Evolutionary conservation across 768 basidiomycete species (phyloP).

Genomic region (Leucocoprinus sp.): DNA sequence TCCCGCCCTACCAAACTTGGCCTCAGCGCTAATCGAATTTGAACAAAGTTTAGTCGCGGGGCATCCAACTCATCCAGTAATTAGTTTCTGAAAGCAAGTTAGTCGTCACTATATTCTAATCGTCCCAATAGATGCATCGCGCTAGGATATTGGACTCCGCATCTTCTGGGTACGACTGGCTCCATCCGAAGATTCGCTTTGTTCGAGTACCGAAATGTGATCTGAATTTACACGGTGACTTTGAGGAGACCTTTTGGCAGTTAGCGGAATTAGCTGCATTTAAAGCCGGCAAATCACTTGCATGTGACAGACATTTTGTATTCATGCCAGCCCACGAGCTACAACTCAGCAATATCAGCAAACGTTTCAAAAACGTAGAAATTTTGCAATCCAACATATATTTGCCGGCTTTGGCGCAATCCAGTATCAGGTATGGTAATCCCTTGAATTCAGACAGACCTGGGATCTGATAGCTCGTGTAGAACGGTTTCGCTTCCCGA

Average conservation of each 20-base stretch:
- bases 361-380: constrained; percentile 34
- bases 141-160: constrained; percentile 33
- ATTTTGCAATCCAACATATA: constrained; percentile 33
- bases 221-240: constrained; percentile 34
- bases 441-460: neutral
- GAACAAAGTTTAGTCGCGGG: constrained; percentile 53
- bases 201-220: constrained; percentile 30
- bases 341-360: constrained; percentile 36
- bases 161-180: constrained; percentile 41
- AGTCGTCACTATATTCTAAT: neutral
- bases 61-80: constrained; percentile 52
- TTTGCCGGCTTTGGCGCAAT: constrained; percentile 38
- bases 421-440: constrained; percentile 40
- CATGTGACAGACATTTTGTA: constrained; percentile 21
- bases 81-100: constrained; percentile 10
- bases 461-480: neutral
- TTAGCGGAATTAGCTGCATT: constrained; percentile 27
- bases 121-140: constrained; percentile 41
- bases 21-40: constrained; percentile 40
- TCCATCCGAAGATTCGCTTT: constrained; percentile 42
- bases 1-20: constrained; percentile 32
- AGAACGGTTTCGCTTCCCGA: constrained; percentile 43
- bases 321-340: constrained; percentile 48
- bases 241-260: constrained; percentile 26
- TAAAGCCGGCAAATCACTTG: constrained; percentile 20